Base-by-base conservation (phyloP, 768 basidiomycete genomes). In the Steccherinum ochraceum region DNA sequence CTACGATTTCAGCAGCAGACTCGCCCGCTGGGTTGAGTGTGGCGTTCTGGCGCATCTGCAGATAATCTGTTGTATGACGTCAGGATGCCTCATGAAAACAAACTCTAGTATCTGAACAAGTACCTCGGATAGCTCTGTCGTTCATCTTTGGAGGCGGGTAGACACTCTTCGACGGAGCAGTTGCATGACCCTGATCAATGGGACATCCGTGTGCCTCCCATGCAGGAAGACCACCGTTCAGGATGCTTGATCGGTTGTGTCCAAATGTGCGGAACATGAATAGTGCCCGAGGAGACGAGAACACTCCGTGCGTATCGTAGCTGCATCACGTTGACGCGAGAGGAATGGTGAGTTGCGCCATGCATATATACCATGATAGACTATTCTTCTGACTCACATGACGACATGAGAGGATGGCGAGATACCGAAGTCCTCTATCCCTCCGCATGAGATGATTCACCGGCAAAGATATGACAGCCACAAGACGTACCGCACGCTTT, bases 241-340 rank as follows among this genome's bases (percentile, higher is more conserved):
- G 75, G 11, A 98, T 78, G 54, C 88, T 90, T 5, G 93, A 90
- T 41, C 83, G 84, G 25, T 74, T 67, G 66, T 99, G 96, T 5
- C 91, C 90, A 67, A 96, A 93, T 20, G 87, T 77, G 69, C 88
- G 80, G 78, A 98, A 96, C 74, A 91, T 98, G 74, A 89, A 98
- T 41, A 93, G 76, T 1, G 92, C 91, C 52, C 96, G 81, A 49
- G 96, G 94, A 19, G 92, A 80, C 2, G 89, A 92, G 73, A 98
- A 97, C 16, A 97, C 72, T 11, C 96, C 95, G 51, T 86, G 79
- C 1, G 85, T 74, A 64, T 99, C 96, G 65, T 98, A 99, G 55
- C 88, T 90, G 61, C 35, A 47, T 39, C n/a, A n/a, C n/a, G n/a
- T n/a, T n/a, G 7, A 12, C 18, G 19, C 10, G 45, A 35, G 16